phyloP scores from a whole-genome alignment of 768 basidiomycete species.

The Rhodotorula toruloides region DNA sequence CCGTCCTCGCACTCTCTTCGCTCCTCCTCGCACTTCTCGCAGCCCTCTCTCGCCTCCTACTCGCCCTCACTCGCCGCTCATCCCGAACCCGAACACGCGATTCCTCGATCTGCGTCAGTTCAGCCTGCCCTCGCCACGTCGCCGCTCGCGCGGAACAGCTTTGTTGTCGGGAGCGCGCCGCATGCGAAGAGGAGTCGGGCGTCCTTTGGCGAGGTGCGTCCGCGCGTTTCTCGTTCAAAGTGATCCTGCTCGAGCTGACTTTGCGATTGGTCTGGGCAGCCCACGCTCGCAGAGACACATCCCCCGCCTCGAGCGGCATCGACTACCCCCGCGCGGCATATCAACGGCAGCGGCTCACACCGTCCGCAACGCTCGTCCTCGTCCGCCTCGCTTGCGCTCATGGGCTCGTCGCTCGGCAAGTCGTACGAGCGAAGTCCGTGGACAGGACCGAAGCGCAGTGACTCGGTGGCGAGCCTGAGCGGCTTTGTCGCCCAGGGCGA shows the following conservation, averaged over 20 bases:
- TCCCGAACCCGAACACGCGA: not conserved
- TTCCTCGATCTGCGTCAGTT: not conserved
- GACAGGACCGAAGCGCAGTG: constrained; percentile 5
- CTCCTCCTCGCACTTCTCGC: not conserved
- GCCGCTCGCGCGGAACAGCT: not conserved
- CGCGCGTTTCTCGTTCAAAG: not conserved
- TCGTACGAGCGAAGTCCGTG: constrained; percentile 2
- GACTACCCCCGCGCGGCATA: not conserved
- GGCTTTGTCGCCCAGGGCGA: constrained; percentile 26
- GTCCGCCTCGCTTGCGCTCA: constrained; percentile 34
- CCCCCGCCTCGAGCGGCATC: not conserved
- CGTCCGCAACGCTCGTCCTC: constrained; percentile 10
- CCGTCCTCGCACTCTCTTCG: constrained; percentile 22
- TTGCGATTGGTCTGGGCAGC: not conserved
- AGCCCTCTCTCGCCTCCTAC: not conserved
- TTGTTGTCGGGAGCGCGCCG: constrained; percentile 8
- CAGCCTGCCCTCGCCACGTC: not conserved
- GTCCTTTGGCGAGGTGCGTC: constrained; percentile 12
- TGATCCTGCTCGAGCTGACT: not conserved
- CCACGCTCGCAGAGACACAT: constrained; percentile 1
- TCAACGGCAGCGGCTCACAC: not conserved
- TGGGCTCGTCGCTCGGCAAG: constrained; percentile 22
- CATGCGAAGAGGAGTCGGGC: not conserved
- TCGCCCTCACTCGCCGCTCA: not conserved
- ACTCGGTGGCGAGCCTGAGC: constrained; percentile 19